Evolutionary conservation across 75 land plant species (phyloP).

Genomic region (Pinus albicaulis): DNA sequence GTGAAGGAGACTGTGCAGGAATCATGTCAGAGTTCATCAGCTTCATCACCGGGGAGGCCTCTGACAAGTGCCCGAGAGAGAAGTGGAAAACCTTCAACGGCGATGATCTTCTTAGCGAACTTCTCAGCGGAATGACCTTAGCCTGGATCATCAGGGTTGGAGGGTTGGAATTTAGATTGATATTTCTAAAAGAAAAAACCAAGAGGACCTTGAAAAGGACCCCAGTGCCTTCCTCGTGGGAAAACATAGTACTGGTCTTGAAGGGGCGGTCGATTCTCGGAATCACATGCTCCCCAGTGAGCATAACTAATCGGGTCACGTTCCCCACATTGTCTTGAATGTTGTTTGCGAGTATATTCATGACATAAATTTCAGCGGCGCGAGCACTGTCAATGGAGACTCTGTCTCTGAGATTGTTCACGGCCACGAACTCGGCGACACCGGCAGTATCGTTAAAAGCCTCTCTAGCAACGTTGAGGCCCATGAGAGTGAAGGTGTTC

Average conservation of each 20-base stretch:
- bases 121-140: no score
- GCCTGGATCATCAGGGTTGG: no score
- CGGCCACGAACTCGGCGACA: slow-evolving; percentile 53
- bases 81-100: no score
- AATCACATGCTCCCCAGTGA: slow-evolving; percentile 49
- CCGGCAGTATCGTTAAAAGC: slow-evolving; percentile 80
- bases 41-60: no score
- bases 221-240: slow-evolving; percentile 40
- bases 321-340: slow-evolving; percentile 42
- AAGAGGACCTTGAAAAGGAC: slow-evolving; percentile 45
- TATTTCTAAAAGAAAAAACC: slow-evolving; percentile 40
- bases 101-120: no score
- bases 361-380: slow-evolving; percentile 47
- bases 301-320: slow-evolving; percentile 50
- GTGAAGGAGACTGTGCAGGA: no score
- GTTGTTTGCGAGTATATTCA: slow-evolving; percentile 39
- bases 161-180: no score
- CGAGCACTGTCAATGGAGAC: slow-evolving; percentile 36
- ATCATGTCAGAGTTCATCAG: no score
- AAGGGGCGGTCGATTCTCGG: slow-evolving; percentile 42
- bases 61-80: no score
- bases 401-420: slow-evolving; percentile 32
- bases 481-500: slow-evolving; percentile 46
- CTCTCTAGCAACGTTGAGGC: slow-evolving; percentile 54
- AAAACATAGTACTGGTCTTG: slow-evolving; percentile 58